Base-by-base conservation (phyloP, 148 eudicot genomes). In the Chenopodium album region DNA sequence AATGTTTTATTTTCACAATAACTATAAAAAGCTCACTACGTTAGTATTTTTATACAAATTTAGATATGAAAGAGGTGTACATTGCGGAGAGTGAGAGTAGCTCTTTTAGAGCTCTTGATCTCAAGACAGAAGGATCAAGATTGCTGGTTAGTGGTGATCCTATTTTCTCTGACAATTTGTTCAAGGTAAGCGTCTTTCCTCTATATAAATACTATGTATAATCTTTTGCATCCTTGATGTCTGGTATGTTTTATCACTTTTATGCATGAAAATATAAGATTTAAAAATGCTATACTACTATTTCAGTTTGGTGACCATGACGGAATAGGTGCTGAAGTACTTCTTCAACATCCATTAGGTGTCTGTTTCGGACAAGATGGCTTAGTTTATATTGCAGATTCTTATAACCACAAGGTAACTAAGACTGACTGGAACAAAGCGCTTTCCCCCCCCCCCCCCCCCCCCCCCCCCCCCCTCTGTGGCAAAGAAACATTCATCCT, bases 1-100 rank as follows among this genome's bases (percentile, higher is more conserved):
- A 56, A 56, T 73, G 29, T 66, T 54, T 67, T 2, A 19, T 71
- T 56, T 41, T 14, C 66, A 48, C 52, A 54, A 31, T 62, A 31
- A 54, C 5, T 14, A 54, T 67, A 48, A 14, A 31, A 26, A 34
- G n/a, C 17, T 52, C 16, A 65, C 1, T 80, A 37, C 3, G 20
- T 13, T 59, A 32, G 50, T 80, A 4, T 71, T 7, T 4, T 64
- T 82, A 46, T 44, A 26, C 54, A 2, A 13, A 1, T 69, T 19
- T 78, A 93, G 99, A 92, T 90, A 68, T 88, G 79, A 93, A 87
- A 90, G 98, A 87, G 85, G 90, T 90, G 71, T 95, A 87, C 78
- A 88, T 93, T 88, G 98, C 99, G 80, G 99, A 95, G 86, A 95
- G 99, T 78, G 99, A 95, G 87, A 93, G 99, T 87, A 95, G 99